phyloP scores from a whole-genome alignment of 2,329 filamentous ascomycete genomes.

The Microdochium nivale region DNA sequence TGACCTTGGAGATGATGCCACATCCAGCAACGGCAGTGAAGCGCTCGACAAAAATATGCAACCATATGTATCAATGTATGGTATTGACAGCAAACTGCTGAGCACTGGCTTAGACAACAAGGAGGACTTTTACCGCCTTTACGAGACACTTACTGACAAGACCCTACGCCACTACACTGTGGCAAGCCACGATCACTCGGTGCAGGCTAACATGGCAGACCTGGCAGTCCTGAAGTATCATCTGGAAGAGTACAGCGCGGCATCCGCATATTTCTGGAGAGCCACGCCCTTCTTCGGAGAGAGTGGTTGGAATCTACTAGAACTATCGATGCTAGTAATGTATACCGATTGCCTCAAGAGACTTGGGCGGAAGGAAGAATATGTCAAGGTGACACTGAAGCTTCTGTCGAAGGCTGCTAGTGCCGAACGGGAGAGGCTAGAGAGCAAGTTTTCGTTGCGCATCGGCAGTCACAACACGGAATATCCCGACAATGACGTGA shows the following conservation, averaged over 20 bases:
- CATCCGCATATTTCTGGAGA: conserved; percentile 69
- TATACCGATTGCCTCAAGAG: conserved; percentile 76
- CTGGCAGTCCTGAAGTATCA: conserved; percentile 78
- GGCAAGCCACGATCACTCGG: conserved; percentile 69
- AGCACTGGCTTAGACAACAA: conserved; percentile 51
- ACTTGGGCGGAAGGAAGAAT: conserved; percentile 69
- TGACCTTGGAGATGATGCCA: conserved; percentile 36
- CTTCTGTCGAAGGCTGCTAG: conserved; percentile 60
- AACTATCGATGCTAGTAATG: conserved; percentile 77
- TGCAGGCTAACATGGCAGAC: conserved; percentile 72
- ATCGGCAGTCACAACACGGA: conserved; percentile 20
- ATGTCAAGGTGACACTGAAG: conserved; percentile 66
- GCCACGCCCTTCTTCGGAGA: conserved; percentile 73
- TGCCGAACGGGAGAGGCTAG: conserved; percentile 40
- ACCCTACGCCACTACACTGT: conserved; percentile 76
- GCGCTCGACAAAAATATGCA: conserved; percentile 6
- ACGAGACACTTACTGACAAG: conserved; percentile 74
- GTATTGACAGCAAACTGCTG: conserved; percentile 48
- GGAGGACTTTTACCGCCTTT: conserved; percentile 57
- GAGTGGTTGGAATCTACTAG: conserved; percentile 69
- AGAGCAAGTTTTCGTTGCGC: conserved; percentile 26
- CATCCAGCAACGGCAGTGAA: conserved; percentile 17
- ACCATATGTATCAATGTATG: conserved; percentile 24
- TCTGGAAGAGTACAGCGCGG: conserved; percentile 62
- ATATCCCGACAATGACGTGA: conserved; percentile 23